Base-by-base conservation (phyloP, 2,329 filamentous ascomycete genomes). In the Aspergillus luchuensis region DNA sequence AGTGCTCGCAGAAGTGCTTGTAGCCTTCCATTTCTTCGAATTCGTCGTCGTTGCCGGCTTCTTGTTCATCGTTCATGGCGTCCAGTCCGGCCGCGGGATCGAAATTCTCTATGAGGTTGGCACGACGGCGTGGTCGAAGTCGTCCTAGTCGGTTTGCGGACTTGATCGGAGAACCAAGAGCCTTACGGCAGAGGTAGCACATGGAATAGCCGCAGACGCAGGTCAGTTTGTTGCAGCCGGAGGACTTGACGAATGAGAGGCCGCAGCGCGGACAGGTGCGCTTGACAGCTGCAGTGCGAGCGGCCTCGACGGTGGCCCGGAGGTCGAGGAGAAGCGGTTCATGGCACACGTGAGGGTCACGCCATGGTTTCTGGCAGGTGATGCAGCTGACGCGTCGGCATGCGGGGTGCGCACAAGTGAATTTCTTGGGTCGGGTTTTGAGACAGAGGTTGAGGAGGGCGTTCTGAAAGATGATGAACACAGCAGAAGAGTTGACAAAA, bases 181-280 rank as follows among this genome's bases (percentile, higher is more conserved):
- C 88, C 67, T 89, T 89, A 43, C 95, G 91, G 76, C 95, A 99
- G 50, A 98, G 87, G 72, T 99, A 99, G 75, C 95, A 99, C 94
- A 98, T 98, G 68, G 91, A 90, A 78, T 98, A 98, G 8, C 95
- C 95, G 77, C 95, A 99, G 15, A 92, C 88, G 73, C 95, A 98
- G 5, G 92, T 94, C 43, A 99, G 84, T 79, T 98, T 98, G 81
- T 99, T 99, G 84, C 95, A 99, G 70, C 95, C 95, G 25, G 89
- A 88, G 6, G 88, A 89, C 76, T 98, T 98, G 78, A 99, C 91
- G 74, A 98, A 98, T 15, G 89, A 91, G 8, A 93, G 91, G 67
- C 91, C 89, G 81, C 95, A 99, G 51, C 89, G 87, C 8, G 95
- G 95, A 74, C 95, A 99, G 8, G 95, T 94, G 54, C 95, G 90